Evolutionary conservation across 371 early-diverging fungal genomes (phyloP).

Genomic region (Apophysomyces ossiformis): DNA sequence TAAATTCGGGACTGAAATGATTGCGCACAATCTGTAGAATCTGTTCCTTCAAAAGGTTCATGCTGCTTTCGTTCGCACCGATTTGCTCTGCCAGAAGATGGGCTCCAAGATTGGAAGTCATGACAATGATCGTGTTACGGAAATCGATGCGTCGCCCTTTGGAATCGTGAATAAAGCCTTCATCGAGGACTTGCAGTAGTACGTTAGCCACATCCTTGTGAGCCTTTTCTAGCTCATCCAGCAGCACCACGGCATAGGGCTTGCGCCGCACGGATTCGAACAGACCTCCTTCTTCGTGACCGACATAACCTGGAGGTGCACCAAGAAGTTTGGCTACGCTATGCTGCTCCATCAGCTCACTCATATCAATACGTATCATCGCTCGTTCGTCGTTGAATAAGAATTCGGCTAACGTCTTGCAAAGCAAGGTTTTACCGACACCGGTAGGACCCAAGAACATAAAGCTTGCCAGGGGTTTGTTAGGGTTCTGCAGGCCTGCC

Average conservation of each 20-base stretch:
- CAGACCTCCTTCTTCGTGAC: slow-evolving; percentile 85
- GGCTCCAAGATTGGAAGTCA: slow-evolving; percentile 87
- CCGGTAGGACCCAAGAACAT: slow-evolving; percentile 95
- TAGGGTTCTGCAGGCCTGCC: slow-evolving; percentile 82
- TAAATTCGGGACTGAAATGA: slow-evolving; percentile 90
- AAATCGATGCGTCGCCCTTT: slow-evolving; percentile 88
- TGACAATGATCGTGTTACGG: slow-evolving; percentile 91
- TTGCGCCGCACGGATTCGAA: slow-evolving; percentile 91
- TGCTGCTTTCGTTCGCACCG: slow-evolving; percentile 27
- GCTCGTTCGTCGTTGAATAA: slow-evolving; percentile 87
- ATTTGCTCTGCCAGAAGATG: slow-evolving; percentile 51
- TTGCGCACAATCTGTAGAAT: slow-evolving; percentile 73
- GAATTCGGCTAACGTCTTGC: slow-evolving; percentile 88
- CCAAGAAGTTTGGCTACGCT: slow-evolving; percentile 90
- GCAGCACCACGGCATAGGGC: slow-evolving; percentile 86
- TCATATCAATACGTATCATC: slow-evolving; percentile 92
- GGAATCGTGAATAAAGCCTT: slow-evolving; percentile 89
- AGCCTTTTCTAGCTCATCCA: slow-evolving; percentile 96
- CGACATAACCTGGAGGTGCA: slow-evolving; percentile 91
- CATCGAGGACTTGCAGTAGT: slow-evolving; percentile 88
- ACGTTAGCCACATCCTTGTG: slow-evolving; percentile 82
- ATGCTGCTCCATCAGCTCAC: slow-evolving; percentile 85
- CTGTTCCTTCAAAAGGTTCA: slow-evolving; percentile 58
- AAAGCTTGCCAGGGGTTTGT: slow-evolving; percentile 89
- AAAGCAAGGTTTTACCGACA: slow-evolving; percentile 83